These are phyloP conservation scores for Torulaspora indica DNA, from an alignment of 805 yeast genomes.

Conservation along the genomic window DNA sequence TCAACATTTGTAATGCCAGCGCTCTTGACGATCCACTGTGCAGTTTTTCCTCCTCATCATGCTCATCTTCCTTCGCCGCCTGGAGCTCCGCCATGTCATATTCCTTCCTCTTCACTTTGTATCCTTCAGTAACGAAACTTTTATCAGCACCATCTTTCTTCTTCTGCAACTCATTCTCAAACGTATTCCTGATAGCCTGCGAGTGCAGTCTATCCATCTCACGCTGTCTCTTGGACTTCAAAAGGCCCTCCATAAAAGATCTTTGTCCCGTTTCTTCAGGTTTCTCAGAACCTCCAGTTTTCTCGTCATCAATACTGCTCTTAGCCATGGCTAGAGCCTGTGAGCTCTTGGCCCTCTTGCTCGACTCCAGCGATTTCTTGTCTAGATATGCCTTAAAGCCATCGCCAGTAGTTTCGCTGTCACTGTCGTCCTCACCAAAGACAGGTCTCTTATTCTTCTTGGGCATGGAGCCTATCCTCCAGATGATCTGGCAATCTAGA, in stretches of 20 bases:
- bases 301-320: background rate
- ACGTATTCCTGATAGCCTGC: slow-evolving; percentile 37
- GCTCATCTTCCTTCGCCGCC: slow-evolving; percentile 8
- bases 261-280: slow-evolving; percentile 10
- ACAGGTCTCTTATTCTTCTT: slow-evolving; percentile 14
- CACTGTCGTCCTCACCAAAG: slow-evolving; percentile 29
- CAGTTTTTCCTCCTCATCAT: background rate
- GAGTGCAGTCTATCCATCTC: slow-evolving; percentile 44
- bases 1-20: slow-evolving; percentile 9
- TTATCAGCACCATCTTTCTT: slow-evolving; percentile 39
- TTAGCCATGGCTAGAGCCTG: slow-evolving; percentile 8
- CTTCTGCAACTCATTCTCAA: slow-evolving; percentile 41
- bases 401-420: slow-evolving; percentile 46
- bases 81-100: slow-evolving; percentile 18
- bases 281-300: slow-evolving; percentile 4
- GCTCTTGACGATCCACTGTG: slow-evolving; percentile 3
- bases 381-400: slow-evolving; percentile 35
- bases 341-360: slow-evolving; percentile 8
- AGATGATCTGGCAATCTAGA: background rate
- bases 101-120: slow-evolving; percentile 39
- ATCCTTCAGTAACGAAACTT: slow-evolving; percentile 47
- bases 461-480: slow-evolving; percentile 5
- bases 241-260: slow-evolving; percentile 39
- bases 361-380: slow-evolving; percentile 17
- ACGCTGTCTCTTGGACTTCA: slow-evolving; percentile 44